Conservation (phyloP, 768 basidiomycete genomes). For the Cyathus striatus region DNA sequence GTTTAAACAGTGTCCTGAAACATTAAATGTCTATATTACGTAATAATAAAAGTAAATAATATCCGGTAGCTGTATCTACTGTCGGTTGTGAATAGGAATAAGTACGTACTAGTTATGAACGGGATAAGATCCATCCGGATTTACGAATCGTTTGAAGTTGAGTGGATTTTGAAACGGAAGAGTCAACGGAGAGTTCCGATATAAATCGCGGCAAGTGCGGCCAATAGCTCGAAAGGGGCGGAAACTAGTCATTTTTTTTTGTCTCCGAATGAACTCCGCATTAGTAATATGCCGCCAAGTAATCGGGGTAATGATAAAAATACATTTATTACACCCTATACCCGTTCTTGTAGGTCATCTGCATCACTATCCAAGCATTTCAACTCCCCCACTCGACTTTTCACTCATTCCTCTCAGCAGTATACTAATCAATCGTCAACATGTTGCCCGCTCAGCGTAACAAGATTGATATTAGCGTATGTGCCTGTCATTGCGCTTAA, state of each 20-base stretch:
- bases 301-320: constrained; percentile 12
- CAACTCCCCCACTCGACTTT: constrained; percentile 15
- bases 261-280: too few relatives aligned
- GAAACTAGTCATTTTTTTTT: too few relatives aligned
- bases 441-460: constrained; percentile 82
- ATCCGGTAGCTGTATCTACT: too few relatives aligned
- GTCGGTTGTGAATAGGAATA: too few relatives aligned
- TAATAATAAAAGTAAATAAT: too few relatives aligned
- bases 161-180: neutral
- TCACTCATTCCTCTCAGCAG: constrained; percentile 19
- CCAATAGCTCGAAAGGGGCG: neutral
- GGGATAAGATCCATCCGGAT: too few relatives aligned
- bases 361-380: constrained; percentile 11
- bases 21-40: too few relatives aligned
- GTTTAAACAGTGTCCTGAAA: too few relatives aligned
- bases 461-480: constrained; percentile 91
- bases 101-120: too few relatives aligned
- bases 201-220: too few relatives aligned
- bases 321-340: constrained; percentile 6
- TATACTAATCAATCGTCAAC: constrained; percentile 15
- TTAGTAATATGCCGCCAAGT: constrained; percentile 22
- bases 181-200: neutral
- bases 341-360: constrained; percentile 7
- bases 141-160: neutral
- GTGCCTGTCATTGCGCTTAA: constrained; percentile 20